Percentiles rank a stretch among this genome's conserved stretches.
These are phyloP conservation scores for Termitomyces sp. DNA, from an alignment of 768 basidiomycete genomes.

Conservation along the genomic window DNA sequence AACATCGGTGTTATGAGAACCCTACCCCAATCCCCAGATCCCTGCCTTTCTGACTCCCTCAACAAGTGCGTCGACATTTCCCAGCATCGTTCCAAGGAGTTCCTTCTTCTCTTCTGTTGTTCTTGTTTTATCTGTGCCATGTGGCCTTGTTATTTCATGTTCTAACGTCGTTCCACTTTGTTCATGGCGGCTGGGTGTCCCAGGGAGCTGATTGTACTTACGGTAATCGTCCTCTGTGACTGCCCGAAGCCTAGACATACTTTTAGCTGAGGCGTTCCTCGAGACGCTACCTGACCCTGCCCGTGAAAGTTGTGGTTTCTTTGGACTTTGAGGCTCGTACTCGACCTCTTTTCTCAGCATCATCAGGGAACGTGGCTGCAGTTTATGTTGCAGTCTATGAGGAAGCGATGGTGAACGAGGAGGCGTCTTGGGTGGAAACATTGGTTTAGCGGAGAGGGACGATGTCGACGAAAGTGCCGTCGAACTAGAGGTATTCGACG, in stretches of 20 bases:
- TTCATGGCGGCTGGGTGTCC: constrained; percentile 3
- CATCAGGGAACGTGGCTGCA: constrained; percentile 47
- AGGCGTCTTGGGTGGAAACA: constrained; percentile 20
- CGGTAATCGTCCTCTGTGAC: constrained; percentile 17
- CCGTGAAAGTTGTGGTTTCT: constrained; percentile 32
- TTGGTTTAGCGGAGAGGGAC: constrained; percentile 41
- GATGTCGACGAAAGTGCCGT: constrained; percentile 31
- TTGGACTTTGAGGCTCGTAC: constrained; percentile 67
- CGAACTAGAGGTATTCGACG: constrained; percentile 36
- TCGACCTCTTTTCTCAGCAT: constrained; percentile 72
- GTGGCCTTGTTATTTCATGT: constrained; percentile 10
- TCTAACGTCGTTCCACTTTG: constrained; percentile 6
- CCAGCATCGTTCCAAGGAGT: constrained; percentile 74
- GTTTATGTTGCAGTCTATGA: constrained; percentile 19
- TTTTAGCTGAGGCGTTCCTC: constrained; percentile 10
- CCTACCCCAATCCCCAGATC: constrained; percentile 69
- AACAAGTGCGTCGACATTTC: constrained; percentile 88
- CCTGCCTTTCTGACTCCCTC: constrained; percentile 84
- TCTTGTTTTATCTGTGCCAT: constrained; percentile 26
- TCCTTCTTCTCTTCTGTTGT: constrained; percentile 84
- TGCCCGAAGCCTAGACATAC: constrained; percentile 14
- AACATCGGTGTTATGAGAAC: background rate
- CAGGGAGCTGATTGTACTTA: constrained; percentile 4
- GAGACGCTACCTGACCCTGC: constrained; percentile 14
- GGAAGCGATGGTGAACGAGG: constrained; percentile 22